These are phyloP conservation scores for Talinum fruticosum DNA, from an alignment of 148 eudicot species.

Conservation along the genomic window DNA sequence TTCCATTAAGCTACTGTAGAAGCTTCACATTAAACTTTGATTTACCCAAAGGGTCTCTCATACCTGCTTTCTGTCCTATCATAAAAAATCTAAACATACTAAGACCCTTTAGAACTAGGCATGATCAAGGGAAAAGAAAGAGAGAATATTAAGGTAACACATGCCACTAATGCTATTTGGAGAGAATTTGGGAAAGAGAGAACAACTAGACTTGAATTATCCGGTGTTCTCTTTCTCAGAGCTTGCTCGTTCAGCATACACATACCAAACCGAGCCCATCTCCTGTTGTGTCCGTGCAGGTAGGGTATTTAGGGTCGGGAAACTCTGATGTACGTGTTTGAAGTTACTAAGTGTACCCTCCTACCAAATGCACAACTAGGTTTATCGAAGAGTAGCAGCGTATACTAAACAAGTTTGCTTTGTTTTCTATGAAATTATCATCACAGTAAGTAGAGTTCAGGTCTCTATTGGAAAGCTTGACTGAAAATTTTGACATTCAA, in stretches of 20 bases:
- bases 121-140: background rate
- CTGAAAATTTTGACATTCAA: too few species aligned
- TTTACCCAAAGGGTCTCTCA: conserved; percentile 28
- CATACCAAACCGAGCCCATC: too few species aligned
- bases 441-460: too few species aligned
- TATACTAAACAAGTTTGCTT: too few species aligned
- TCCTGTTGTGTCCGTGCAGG: too few species aligned
- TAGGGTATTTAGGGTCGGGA: too few species aligned
- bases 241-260: background rate
- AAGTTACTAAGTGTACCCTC: too few species aligned
- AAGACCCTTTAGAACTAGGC: background rate
- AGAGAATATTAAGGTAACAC: background rate
- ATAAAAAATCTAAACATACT: conserved; percentile 11
- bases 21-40: background rate
- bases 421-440: too few species aligned
- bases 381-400: too few species aligned
- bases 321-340: too few species aligned
- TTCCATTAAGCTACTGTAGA: background rate
- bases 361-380: too few species aligned
- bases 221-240: background rate
- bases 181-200: background rate
- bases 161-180: background rate
- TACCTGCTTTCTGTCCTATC: conserved; percentile 54
- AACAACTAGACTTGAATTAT: background rate
- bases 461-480: too few species aligned